A percentile compares a stretch with the other conserved stretches of the same genome.
phyloP scores from a whole-genome alignment of 192 early-diverging fungal genomes.

The Rhizophagus clarus region DNA sequence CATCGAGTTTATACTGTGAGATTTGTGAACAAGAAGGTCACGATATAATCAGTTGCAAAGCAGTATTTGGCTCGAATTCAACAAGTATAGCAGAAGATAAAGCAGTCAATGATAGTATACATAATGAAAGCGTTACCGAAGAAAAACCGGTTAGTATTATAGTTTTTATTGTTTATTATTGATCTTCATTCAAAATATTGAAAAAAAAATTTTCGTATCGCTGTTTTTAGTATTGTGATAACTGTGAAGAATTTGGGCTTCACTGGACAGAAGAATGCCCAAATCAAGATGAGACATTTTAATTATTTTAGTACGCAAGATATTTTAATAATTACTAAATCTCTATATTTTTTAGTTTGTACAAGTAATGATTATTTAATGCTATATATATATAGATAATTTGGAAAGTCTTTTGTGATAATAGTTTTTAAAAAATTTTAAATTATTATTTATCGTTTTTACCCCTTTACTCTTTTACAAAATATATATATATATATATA shows the following conservation, averaged over 20 bases:
- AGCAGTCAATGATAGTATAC: neutral
- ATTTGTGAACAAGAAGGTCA: constrained; percentile 70
- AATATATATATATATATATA: neutral
- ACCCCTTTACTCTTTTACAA: neutral
- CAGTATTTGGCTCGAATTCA: constrained; percentile 44
- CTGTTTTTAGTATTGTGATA: constrained; percentile 66
- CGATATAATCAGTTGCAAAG: constrained; percentile 60
- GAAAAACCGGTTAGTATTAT: constrained; percentile 47
- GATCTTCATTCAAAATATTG: neutral
- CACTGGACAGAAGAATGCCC: constrained; percentile 76
- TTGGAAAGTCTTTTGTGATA: no score
- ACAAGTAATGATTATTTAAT: neutral
- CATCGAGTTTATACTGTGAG: constrained; percentile 55
- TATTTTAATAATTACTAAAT: neutral
- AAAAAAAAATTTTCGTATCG: neutral
- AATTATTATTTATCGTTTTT: no score
- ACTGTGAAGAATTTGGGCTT: constrained; percentile 71
- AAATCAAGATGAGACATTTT: constrained; percentile 71
- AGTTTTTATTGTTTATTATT: neutral
- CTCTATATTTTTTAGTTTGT: neutral
- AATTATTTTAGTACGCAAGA: neutral
- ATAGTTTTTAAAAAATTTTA: no score
- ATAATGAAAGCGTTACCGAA: constrained; percentile 31
- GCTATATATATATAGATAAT: neutral
- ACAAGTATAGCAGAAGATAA: neutral